Evolutionary conservation across 1,284 basidiomycete genomes (phyloP), one percentile per base, ranked within the genome.

Genomic region (Baeospora myosura): DNA sequence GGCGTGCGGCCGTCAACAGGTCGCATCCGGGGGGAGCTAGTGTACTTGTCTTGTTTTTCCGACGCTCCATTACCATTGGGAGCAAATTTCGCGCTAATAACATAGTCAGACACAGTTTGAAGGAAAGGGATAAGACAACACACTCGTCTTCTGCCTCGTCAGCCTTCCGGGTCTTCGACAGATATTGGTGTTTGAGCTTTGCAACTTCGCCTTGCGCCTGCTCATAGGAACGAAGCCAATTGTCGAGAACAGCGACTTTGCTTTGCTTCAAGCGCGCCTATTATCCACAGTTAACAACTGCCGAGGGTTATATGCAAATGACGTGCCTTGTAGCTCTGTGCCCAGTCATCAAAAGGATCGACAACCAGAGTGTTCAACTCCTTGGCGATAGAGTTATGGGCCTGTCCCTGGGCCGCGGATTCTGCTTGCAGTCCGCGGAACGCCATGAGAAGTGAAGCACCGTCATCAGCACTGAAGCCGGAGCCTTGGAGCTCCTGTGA

Each of bases 141-240:
- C 85, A 93, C 89, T 93, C 89, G 59, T 94, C 90, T 56, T 91
- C 89, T 21, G 84, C 81, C 57, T 94, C 90, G 51, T 94, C 90
- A 3, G 89, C 89, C 26, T 75, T 72, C 40, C 87, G 76, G 0
- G 76, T 80, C 62, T 91, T 93, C 23, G 69, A 63, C n/a, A 88
- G 58, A 54, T 93, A 93, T 35, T 76, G 68, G 43, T 81, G 74
- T 61, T 86, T 89, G 44, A 90, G 63, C 59, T 83, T 82, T 25
- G 66, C 58, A 12, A 86, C 83, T 44, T 88, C 85, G 24, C 58
- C 64, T 35, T 76, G 70, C 1, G 72, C 66, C 31, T 76, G 64
- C 51, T 88, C 85, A 47, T 87, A 89, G 4, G 73, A 65, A 30
- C 74, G 76, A 49, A 92, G 63, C 76, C 82, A 89, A 30, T 75